phyloP scores from a whole-genome alignment of 2,329 filamentous ascomycete genomes.

The Talaromyces verruculosus region DNA sequence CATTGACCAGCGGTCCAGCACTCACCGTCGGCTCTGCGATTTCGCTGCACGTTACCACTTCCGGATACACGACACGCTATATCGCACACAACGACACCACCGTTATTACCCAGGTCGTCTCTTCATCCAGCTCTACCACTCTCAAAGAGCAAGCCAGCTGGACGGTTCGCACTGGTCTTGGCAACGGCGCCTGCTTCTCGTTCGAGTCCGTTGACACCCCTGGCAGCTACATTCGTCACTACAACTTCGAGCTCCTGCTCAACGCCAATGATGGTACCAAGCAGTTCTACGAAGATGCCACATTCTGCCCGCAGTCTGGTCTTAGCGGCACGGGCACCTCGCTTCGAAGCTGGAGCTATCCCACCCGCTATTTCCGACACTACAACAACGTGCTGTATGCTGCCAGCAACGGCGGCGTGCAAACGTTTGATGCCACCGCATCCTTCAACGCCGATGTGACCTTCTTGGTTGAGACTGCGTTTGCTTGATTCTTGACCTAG shows the following conservation, averaged over 20 bases:
- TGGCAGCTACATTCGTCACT: slow-evolving; percentile 19
- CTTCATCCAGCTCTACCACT: slow-evolving; percentile 6
- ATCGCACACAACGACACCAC: slow-evolving; percentile 16
- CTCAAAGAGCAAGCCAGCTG: slow-evolving; percentile 18
- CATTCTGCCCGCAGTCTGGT: slow-evolving; percentile 17
- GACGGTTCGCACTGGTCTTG: slow-evolving; percentile 18
- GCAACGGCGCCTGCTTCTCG: slow-evolving; percentile 18
- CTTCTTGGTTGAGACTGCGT: slow-evolving; percentile 7
- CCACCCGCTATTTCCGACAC: slow-evolving; percentile 20
- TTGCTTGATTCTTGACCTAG: slow-evolving; percentile 11
- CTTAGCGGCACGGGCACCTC: slow-evolving; percentile 16
- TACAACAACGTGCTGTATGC: slow-evolving; percentile 16
- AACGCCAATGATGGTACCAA: slow-evolving; percentile 18
- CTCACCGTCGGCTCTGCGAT: slow-evolving; percentile 12
- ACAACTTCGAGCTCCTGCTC: slow-evolving; percentile 16
- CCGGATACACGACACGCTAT: slow-evolving; percentile 15
- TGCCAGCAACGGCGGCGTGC: slow-evolving; percentile 17
- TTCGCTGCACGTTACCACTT: slow-evolving; percentile 14
- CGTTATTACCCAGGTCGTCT: slow-evolving; percentile 18
- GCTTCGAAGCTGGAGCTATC: slow-evolving; percentile 19
- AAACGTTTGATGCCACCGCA: slow-evolving; percentile 10
- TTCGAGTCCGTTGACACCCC: slow-evolving; percentile 21
- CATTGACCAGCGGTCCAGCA: slow-evolving; percentile 14
- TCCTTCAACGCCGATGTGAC: slow-evolving; percentile 17
- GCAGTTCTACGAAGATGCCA: slow-evolving; percentile 19